Evolutionary conservation across 345 rosid species (phyloP), one percentile per base, ranked within the genome.

Genomic region (Geranium brycei): DNA sequence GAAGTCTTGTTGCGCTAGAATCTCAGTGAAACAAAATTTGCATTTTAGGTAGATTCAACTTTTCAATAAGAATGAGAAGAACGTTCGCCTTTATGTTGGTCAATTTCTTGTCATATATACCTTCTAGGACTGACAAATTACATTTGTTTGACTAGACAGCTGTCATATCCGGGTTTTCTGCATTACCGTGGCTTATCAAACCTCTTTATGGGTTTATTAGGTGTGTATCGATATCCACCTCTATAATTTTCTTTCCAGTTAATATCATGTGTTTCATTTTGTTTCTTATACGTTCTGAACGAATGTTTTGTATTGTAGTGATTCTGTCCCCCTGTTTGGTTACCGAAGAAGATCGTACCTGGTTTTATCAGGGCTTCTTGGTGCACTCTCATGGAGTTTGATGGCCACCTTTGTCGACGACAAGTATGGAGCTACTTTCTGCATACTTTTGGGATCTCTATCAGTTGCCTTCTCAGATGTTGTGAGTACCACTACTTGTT

Each of bases 391-490:
- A 2, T 93, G 99, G 99, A 87, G 81, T 72, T 85, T 90, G 84
- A 93, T 93, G 99, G 91, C 99, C 56, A 76, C 84, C 19, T 69
- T 89, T 63, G 99, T 87, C 73, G 91, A 85, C 61, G 79, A 87
- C 89, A 93, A 93, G 78, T 88, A 86, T 66, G 71, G 79, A 69
- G 97, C 86, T 71, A 91, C 95, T 41, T 76, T 76, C 69, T 85
- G 96, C 82, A 90, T 85, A 68, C 85, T 93, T 77, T 91, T 93
- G 28, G 89, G 91, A 66, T 90, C 99, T 58, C 86, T 93, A 41
- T 93, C 99, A 62, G 96, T 93, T 64, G 99, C 99, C 72, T 93
- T 93, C 78, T 90, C 96, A 17, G 99, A 90, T 73, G 99, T 88
- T 47, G 96, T 84, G 67, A 80, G 97, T 82, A 73, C 64, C 61